These are phyloP conservation scores for Byssoonygena ceratinophila DNA, from an alignment of 2,329 filamentous ascomycete species.

Conservation along the genomic window DNA sequence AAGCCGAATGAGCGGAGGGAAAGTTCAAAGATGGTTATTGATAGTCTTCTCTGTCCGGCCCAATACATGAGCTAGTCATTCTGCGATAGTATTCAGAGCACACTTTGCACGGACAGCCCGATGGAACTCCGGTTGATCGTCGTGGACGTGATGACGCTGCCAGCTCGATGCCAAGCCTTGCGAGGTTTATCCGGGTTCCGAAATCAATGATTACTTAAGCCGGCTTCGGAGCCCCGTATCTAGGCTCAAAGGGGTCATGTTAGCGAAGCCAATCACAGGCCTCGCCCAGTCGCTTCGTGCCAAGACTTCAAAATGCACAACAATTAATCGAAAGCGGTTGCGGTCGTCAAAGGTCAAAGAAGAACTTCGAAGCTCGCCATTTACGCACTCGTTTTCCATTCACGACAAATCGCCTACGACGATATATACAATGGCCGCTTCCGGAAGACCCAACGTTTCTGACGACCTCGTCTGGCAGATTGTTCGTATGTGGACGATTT, in stretches of 20 bases:
- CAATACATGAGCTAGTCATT: constrained; percentile 8
- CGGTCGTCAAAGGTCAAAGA: background rate
- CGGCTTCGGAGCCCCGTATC: background rate
- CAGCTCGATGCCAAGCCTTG: background rate
- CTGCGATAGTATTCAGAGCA: background rate
- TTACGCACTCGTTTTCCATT: constrained; percentile 1
- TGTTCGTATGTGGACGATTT: constrained; percentile 60
- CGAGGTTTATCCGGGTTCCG: background rate
- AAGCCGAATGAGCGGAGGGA: background rate
- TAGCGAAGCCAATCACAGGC: constrained; percentile 27
- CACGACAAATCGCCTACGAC: background rate
- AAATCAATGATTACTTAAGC: background rate
- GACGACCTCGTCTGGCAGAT: constrained; percentile 90
- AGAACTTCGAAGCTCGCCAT: constrained; percentile 11
- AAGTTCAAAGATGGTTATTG: background rate
- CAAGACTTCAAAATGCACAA: constrained; percentile 15
- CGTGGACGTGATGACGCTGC: constrained; percentile 4
- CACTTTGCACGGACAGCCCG: background rate
- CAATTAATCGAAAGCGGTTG: constrained; percentile 6
- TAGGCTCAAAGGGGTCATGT: constrained; percentile 29
- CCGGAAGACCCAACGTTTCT: constrained; percentile 63
- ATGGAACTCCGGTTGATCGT: background rate
- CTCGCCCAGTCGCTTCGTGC: constrained; percentile 2
- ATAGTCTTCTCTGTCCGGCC: constrained; percentile 1
- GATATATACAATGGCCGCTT: constrained; percentile 31